Base-by-base conservation (phyloP, 805 yeast genomes). In the Kuraishia cidri region DNA sequence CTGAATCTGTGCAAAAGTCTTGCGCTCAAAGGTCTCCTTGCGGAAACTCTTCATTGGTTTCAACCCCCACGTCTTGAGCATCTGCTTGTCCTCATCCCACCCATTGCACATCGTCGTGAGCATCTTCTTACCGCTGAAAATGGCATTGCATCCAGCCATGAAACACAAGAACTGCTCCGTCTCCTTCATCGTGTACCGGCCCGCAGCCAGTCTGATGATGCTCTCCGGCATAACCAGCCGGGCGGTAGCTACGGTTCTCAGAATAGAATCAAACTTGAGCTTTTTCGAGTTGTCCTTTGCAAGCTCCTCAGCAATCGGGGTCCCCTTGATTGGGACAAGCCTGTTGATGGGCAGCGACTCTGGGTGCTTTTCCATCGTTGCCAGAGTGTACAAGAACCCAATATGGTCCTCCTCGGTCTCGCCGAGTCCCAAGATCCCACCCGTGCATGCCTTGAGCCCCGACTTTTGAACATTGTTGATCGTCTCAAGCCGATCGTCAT, bases 301-400 rank as follows among this genome's bases (percentile, higher is more conserved):
- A 7, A 73, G 51, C 38, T 74, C 81, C 29, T 70, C 70, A 19
- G 69, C 79, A 62, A 82, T 70, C 13, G 86, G 86, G 0, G 92
- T 82, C 3, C 92, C 92, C 38, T 76, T 71, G 34, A 82, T 81
- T 3, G 87, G 75, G n/a, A 82, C 85, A 30, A 82, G 60, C 44
- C 82, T 64, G 50, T 82, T 82, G 42, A 82, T 79, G n/a, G 92
- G 92, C 34, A 82, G 62, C 1, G 86, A 77, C 52, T 82, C 92
- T 1, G 92, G 92, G 43, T 82, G 90, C n/a, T 62, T 54, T 2
- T 68, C 66, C 75, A 83, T 62, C 5, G 77, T 81, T 2, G 86
- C 63, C 37, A 82, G 55, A 0, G 88, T 79, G 46, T 75, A 62
- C 29, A 80, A 47, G 38, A 82, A 79, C 3, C 82, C 73, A 30